These are phyloP conservation scores for Podila minutissima DNA, from an alignment of 192 early-diverging fungal species.

Conservation along the genomic window DNA sequence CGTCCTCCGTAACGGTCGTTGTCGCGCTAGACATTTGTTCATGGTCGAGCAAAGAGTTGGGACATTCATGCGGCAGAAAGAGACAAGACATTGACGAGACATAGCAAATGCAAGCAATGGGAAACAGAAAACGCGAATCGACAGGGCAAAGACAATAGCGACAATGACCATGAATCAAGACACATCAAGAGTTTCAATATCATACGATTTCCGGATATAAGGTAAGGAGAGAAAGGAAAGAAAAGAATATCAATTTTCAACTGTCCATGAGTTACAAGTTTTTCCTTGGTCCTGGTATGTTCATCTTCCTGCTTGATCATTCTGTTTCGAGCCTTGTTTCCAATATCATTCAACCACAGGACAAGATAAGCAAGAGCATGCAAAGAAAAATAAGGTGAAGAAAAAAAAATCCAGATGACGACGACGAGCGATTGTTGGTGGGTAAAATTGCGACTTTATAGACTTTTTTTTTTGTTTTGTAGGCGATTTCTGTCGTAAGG, in stretches of 20 bases:
- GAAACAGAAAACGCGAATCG: not conserved
- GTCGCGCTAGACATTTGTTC: slow-evolving; percentile 34
- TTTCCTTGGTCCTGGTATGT: not conserved
- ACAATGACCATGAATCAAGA: slow-evolving; percentile 6
- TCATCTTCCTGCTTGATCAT: not conserved
- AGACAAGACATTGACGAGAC: not conserved
- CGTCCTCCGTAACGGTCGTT: slow-evolving; percentile 46
- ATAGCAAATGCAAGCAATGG: not conserved
- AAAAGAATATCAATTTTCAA: slow-evolving; percentile 13
- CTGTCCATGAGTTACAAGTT: not conserved
- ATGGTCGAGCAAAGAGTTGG: slow-evolving; percentile 3
- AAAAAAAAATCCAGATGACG: slow-evolving; percentile 2
- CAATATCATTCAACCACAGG: not conserved
- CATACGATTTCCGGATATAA: slow-evolving; percentile 4
- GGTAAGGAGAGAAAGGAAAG: slow-evolving; percentile 10
- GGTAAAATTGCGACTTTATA: not conserved
- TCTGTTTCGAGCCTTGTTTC: not conserved
- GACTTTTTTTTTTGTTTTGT: not conserved
- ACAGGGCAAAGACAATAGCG: not conserved
- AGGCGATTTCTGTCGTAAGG: slow-evolving; percentile 3
- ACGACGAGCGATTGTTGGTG: not conserved
- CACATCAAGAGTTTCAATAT: slow-evolving; percentile 5
- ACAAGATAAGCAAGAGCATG: not conserved
- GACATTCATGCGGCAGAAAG: slow-evolving; percentile 12
- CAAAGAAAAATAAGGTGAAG: not conserved